A percentile compares a stretch with the other conserved stretches of the same genome.
phyloP scores from a whole-genome alignment of 768 basidiomycete species.

The Inosperma sp. region DNA sequence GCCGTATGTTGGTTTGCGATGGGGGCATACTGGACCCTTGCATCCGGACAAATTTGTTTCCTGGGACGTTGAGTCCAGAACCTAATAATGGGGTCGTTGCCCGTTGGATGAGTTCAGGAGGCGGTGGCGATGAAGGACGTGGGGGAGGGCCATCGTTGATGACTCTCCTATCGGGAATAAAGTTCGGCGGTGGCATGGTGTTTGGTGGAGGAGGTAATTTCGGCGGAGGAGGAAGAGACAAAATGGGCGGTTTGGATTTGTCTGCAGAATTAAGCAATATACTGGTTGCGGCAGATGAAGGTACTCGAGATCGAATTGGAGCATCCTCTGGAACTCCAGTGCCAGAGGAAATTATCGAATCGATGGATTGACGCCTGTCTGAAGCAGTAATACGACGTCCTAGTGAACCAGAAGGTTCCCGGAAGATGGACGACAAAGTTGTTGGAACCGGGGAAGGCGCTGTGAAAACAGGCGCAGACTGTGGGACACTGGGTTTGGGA shows the following conservation, averaged over 20 bases:
- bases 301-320: slow-evolving; percentile 51
- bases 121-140: slow-evolving; percentile 89
- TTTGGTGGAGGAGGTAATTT: slow-evolving; percentile 65
- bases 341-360: slow-evolving; percentile 57
- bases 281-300: slow-evolving; percentile 38
- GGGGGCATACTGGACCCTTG: slow-evolving; percentile 78
- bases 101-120: slow-evolving; percentile 85
- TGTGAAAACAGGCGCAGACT: slow-evolving; percentile 24
- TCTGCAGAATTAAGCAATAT: slow-evolving; percentile 48
- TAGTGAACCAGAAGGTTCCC: slow-evolving; percentile 50
- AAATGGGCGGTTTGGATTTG: slow-evolving; percentile 80
- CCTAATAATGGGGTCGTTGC: slow-evolving; percentile 87
- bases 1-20: slow-evolving; percentile 57
- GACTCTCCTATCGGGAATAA: slow-evolving; percentile 66
- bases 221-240: slow-evolving; percentile 78
- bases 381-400: slow-evolving; percentile 48
- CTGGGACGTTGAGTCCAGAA: slow-evolving; percentile 52
- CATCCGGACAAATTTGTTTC: slow-evolving; percentile 45
- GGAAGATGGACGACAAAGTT: slow-evolving; percentile 36
- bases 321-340: slow-evolving; percentile 39
- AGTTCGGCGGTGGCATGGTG: slow-evolving; percentile 71
- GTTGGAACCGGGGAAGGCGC: slow-evolving; percentile 39
- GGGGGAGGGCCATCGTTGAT: slow-evolving; percentile 68
- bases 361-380: slow-evolving; percentile 68
- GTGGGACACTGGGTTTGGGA: slow-evolving; percentile 20